A percentile compares a stretch with the other conserved stretches of the same genome.
Conservation (phyloP, 2,329 filamentous ascomycete genomes). For the Paracamarosporium sp. region DNA sequence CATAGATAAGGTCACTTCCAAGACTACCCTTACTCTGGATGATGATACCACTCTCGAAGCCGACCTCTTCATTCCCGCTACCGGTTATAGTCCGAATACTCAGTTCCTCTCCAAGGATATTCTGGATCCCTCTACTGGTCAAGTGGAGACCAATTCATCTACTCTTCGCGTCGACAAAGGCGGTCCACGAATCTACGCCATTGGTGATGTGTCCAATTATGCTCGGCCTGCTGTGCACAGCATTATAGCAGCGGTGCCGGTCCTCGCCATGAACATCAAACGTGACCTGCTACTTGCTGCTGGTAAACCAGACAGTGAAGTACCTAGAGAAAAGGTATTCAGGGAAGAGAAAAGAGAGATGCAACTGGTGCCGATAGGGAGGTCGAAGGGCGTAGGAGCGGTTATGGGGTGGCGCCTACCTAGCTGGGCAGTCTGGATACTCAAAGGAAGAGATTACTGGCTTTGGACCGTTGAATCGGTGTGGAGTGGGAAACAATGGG, state of each 20-base stretch:
- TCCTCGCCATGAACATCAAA: conserved; percentile 55
- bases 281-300: conserved; percentile 54
- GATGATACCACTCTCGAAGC: conserved; percentile 45
- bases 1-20: conserved; percentile 45
- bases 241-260: conserved; percentile 44
- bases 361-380: conserved; percentile 42
- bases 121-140: conserved; percentile 9
- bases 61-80: conserved; percentile 47
- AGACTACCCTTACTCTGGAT: conserved; percentile 47
- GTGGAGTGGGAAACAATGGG: conserved; percentile 62
- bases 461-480: conserved; percentile 56
- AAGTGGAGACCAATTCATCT: conserved; percentile 8
- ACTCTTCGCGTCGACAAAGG: conserved; percentile 37
- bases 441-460: conserved; percentile 56
- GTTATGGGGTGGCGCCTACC: conserved; percentile 48
- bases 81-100: conserved; percentile 42
- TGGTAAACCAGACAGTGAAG: conserved; percentile 22
- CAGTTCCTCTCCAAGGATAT: conserved; percentile 32
- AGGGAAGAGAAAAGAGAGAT: conserved; percentile 28
- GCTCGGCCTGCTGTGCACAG: conserved; percentile 40
- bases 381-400: conserved; percentile 40
- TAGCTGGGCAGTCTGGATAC: conserved; percentile 45
- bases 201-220: conserved; percentile 45
- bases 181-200: conserved; percentile 38
- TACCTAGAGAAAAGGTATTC: conserved; percentile 28